A percentile compares a stretch with the other conserved stretches of the same genome.
These are phyloP conservation scores for Thinopyrum elongatum DNA, from an alignment of 176 grass and related monocot species.

Conservation along the genomic window DNA sequence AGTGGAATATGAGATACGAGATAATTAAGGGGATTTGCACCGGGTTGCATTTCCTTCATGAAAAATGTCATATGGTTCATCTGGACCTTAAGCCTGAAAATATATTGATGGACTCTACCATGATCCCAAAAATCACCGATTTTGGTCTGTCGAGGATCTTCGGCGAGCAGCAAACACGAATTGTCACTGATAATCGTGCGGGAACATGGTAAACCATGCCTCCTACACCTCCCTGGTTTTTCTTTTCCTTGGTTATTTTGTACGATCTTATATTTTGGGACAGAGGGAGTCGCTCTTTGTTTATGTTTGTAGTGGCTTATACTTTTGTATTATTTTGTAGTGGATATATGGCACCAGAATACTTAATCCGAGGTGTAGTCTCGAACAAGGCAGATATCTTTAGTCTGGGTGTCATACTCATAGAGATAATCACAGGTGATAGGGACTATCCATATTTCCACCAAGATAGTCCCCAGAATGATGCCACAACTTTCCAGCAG, in stretches of 20 bases:
- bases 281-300: too few species aligned
- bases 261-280: too few species aligned
- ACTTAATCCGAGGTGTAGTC: not conserved
- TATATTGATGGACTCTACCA: not conserved
- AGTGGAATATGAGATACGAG: not conserved
- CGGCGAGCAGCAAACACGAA: too few species aligned
- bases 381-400: not conserved
- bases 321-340: too few species aligned
- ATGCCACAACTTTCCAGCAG: not conserved
- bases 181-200: too few species aligned
- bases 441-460: not conserved
- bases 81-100: not conserved
- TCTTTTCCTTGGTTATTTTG: not conserved
- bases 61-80: not conserved
- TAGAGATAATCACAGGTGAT: not conserved
- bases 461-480: not conserved
- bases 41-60: not conserved
- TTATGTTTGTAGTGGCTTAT: too few species aligned
- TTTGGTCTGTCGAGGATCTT: not conserved
- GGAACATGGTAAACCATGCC: not conserved
- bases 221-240: not conserved
- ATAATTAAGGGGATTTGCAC: not conserved
- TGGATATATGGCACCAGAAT: too few species aligned
- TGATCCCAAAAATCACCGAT: not conserved
- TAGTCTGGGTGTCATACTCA: not conserved